Conservation (phyloP, 441 rosid species). For the Breynia disticha region DNA sequence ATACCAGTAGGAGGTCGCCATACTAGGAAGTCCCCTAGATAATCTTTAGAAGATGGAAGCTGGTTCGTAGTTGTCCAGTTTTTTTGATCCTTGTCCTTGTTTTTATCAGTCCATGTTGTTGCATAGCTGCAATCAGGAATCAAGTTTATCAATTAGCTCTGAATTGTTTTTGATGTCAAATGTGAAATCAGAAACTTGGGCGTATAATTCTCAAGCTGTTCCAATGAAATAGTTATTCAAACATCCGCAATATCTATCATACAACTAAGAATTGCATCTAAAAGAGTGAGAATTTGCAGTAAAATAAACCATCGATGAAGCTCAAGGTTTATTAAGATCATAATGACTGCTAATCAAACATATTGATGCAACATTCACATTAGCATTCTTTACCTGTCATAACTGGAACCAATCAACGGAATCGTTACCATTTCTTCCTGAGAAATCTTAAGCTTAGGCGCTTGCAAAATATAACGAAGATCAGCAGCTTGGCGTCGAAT, state of each 20-base stretch:
- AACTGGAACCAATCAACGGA: conserved; percentile 74
- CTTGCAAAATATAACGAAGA: conserved; percentile 82
- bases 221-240: too few species aligned
- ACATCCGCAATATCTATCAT: too few species aligned
- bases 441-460: conserved; percentile 87
- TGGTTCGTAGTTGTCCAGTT: conserved; percentile 59
- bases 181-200: too few species aligned
- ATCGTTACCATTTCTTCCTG: conserved; percentile 93
- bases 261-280: too few species aligned
- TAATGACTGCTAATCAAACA: too few species aligned
- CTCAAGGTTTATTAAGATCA: too few species aligned
- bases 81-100: conserved; percentile 47
- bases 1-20: conserved; percentile 70
- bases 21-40: conserved; percentile 58
- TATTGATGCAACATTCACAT: too few species aligned
- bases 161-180: too few species aligned
- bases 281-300: too few species aligned
- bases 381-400: conserved; percentile 47
- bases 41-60: conserved; percentile 58
- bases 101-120: conserved; percentile 68
- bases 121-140: conserved; percentile 55
- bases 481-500: conserved; percentile 93
- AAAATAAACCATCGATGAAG: too few species aligned
- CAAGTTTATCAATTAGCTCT: not conserved
- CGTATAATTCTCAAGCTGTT: too few species aligned